Percentiles rank a stretch among this genome's conserved stretches.
These are phyloP conservation scores for Gaultheria prostrata DNA, from an alignment of 148 eudicot species.

Conservation along the genomic window DNA sequence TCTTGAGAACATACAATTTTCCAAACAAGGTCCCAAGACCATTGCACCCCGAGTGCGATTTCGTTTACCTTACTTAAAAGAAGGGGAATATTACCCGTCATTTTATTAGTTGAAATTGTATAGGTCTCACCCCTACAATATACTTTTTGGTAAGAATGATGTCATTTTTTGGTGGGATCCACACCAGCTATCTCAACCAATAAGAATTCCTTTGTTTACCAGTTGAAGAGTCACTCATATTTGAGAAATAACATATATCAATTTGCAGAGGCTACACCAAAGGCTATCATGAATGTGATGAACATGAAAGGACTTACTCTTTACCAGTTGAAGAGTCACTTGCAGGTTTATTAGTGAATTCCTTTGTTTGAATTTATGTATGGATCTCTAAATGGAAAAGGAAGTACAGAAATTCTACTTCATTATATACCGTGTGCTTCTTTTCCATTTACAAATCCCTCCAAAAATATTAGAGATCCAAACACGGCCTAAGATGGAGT, in stretches of 20 bases:
- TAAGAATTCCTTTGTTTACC: too few species aligned
- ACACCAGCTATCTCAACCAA: too few species aligned
- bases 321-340: neutral
- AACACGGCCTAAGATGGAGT: neutral
- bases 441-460: neutral
- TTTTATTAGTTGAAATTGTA: too few species aligned
- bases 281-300: neutral
- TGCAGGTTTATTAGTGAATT: neutral
- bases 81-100: too few species aligned
- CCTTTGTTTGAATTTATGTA: neutral
- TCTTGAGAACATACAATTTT: neutral
- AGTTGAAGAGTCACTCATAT: neutral
- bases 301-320: slow-evolving; percentile 2
- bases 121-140: too few species aligned
- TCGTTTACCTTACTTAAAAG: too few species aligned
- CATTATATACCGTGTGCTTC: neutral
- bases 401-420: neutral
- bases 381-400: neutral
- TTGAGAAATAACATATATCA: neutral
- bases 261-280: slow-evolving; percentile 10
- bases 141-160: too few species aligned
- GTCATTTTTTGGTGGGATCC: too few species aligned
- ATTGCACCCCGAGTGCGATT: too few species aligned
- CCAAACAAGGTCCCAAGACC: neutral
- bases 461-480: neutral